Percentiles rank a stretch among this genome's conserved stretches.
phyloP scores from a whole-genome alignment of 345 rosid species.

The Luvunga scandens region DNA sequence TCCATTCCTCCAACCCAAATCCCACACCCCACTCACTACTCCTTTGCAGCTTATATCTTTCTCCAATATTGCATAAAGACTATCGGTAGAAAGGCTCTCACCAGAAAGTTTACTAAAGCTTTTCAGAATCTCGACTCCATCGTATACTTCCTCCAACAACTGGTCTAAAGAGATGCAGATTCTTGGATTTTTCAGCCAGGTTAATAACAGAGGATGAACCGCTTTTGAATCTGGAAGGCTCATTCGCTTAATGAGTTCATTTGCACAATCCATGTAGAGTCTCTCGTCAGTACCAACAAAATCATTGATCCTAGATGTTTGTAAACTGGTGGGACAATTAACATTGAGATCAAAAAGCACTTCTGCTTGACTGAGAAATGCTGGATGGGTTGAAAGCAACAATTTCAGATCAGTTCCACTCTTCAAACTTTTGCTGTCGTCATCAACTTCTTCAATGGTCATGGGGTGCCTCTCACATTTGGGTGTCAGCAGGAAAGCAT shows the following conservation, averaged over 20 bases:
- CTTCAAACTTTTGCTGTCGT: constrained; percentile 17
- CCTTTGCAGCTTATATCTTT: constrained; percentile 52
- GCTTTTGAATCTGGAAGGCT: constrained; percentile 40
- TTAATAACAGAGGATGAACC: constrained; percentile 19
- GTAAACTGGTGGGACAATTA: constrained; percentile 17
- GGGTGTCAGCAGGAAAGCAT: constrained; percentile 14
- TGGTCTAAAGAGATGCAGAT: constrained; percentile 38
- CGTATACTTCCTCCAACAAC: constrained; percentile 55
- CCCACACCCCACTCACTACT: constrained; percentile 62
- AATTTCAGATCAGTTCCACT: constrained; percentile 28
- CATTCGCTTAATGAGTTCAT: constrained; percentile 52
- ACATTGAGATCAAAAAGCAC: constrained; percentile 42
- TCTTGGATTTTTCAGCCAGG: constrained; percentile 23
- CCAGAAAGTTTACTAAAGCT: constrained; percentile 35
- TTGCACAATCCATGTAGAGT: constrained; percentile 63
- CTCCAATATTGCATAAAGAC: constrained; percentile 43
- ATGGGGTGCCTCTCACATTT: constrained; percentile 9
- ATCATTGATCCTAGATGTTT: constrained; percentile 9
- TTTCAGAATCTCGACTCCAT: constrained; percentile 41
- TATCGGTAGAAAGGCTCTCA: constrained; percentile 29
- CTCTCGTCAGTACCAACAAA: constrained; percentile 20
- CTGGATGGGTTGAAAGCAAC: constrained; percentile 43
- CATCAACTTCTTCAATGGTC: constrained; percentile 12
- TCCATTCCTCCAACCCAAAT: constrained; percentile 69
- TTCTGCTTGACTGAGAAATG: constrained; percentile 48